Evolutionary conservation across 2,329 filamentous ascomycete species (phyloP), one percentile per base, ranked within the genome.

Genomic region (Penicillium frequentans): DNA sequence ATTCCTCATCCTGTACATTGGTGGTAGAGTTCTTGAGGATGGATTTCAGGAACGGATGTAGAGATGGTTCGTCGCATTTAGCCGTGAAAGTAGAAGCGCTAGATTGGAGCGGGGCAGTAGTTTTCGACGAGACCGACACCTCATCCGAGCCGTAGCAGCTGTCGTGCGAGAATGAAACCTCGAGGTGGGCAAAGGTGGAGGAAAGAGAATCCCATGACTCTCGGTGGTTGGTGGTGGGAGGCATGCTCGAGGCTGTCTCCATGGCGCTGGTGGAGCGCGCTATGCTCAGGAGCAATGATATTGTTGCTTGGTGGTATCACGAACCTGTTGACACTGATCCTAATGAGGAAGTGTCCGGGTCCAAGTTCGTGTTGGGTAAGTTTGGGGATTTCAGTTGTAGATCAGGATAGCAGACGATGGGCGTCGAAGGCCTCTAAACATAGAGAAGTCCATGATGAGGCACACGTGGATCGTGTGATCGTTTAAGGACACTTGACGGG

Each of bases 121-220:
- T 63, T 24, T 63, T 68, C n/a, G 73, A 73, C 14, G 67, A 63
- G 56, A 70, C 63, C 21, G 73, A 75, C 24, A 72, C 56, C 54
- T 74, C 73, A 56, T 76, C 73, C 13, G 73, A 76, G 48, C 68
- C 71, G 62, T 74, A 75, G 50, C 71, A 74, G 49, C 73, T 75
- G 65, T 75, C 73, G 35, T 73, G 73, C 29, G 72, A 74, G 26
- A 73, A 60, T 14, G 73, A 74, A 33, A 72, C 64, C 29, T 76
- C 72, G n/a, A 74, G 66, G 24, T 69, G 64, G 24, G 71, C 70
- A 29, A 75, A 72, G 16, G 68, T 63, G 47, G 73, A 73, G 21
- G 73, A 73, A 48, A 74, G 65, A 49, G 72, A 74, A 54, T 74
- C 70, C 73, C 73, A 75, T 31, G 69, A 71, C 57, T 67, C 67